These are phyloP conservation scores for Chamaecrista fasciculata DNA, from an alignment of 306 rosid species.

Conservation along the genomic window DNA sequence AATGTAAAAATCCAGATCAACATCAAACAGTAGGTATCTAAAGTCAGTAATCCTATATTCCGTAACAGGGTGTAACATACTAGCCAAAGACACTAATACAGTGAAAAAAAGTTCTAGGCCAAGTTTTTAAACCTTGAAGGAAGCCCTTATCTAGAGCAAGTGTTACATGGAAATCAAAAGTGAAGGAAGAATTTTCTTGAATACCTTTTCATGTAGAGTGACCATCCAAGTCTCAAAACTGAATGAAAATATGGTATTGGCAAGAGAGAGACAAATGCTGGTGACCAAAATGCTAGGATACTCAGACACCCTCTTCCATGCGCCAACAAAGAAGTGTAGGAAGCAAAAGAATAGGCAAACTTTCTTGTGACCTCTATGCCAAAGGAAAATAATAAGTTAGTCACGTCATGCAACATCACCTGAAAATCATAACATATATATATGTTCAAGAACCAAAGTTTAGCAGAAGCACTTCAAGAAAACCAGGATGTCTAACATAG, in stretches of 20 bases:
- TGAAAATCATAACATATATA: conserved; percentile 14
- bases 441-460: conserved; percentile 12
- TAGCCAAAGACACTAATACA: background rate
- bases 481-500: conserved; percentile 21
- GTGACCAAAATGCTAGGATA: conserved; percentile 62
- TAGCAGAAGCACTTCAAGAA: conserved; percentile 13
- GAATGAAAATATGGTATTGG: conserved; percentile 72
- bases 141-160: conserved; percentile 17
- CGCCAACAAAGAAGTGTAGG: conserved; percentile 65
- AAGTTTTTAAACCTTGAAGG: conserved; percentile 18
- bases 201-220: conserved; percentile 83
- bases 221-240: conserved; percentile 95
- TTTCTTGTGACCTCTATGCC: conserved; percentile 81
- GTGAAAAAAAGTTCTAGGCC: background rate
- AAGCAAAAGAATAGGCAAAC: conserved; percentile 64
- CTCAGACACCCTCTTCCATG: conserved; percentile 64
- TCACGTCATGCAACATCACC: conserved; percentile 22
- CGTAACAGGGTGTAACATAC: background rate
- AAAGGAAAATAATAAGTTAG: conserved; percentile 26
- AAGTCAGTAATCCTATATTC: background rate
- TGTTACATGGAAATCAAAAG: conserved; percentile 23
- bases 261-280: conserved; percentile 63
- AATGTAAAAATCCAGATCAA: conserved; percentile 17
- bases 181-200: conserved; percentile 19
- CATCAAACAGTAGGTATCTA: conserved; percentile 21